Evolutionary conservation across 805 yeast species (phyloP).

Genomic region (Cyberlindnera maclurae): DNA sequence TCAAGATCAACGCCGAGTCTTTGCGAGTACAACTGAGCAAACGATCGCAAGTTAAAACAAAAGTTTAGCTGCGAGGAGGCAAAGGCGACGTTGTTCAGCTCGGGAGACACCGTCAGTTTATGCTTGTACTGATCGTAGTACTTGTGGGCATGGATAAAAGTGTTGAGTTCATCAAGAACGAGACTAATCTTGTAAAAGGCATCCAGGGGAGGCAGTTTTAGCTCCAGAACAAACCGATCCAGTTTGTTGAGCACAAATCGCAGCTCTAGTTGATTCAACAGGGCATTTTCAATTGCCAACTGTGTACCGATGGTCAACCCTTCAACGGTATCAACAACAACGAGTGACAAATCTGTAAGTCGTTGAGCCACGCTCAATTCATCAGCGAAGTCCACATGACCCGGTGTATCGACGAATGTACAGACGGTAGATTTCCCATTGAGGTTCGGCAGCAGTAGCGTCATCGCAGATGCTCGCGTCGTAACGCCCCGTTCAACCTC

Average conservation of each 20-base stretch:
- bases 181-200: conserved; percentile 61
- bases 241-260: conserved; percentile 68
- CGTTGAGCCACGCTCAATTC: conserved; percentile 55
- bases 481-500: conserved; percentile 70
- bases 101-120: conserved; percentile 43
- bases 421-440: conserved; percentile 47
- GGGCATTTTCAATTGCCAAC: conserved; percentile 43
- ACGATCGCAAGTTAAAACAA: conserved; percentile 60
- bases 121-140: conserved; percentile 23
- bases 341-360: conserved; percentile 55
- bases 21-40: conserved; percentile 42
- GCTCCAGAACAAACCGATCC: conserved; percentile 78
- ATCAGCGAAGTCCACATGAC: conserved; percentile 79
- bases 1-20: conserved; percentile 27
- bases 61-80: conserved; percentile 58
- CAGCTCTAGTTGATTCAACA: conserved; percentile 44
- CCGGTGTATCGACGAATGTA: conserved; percentile 83
- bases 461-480: conserved; percentile 53
- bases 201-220: conserved; percentile 67
- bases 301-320: conserved; percentile 63
- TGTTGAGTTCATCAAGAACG: conserved; percentile 59
- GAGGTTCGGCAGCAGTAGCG: conserved; percentile 50
- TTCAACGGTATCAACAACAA: conserved; percentile 81
- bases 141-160: conserved; percentile 33
- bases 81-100: conserved; percentile 60